Evolutionary conservation across 139 green algal genomes (phyloP).

Genomic region (Nannochloris sp.): DNA sequence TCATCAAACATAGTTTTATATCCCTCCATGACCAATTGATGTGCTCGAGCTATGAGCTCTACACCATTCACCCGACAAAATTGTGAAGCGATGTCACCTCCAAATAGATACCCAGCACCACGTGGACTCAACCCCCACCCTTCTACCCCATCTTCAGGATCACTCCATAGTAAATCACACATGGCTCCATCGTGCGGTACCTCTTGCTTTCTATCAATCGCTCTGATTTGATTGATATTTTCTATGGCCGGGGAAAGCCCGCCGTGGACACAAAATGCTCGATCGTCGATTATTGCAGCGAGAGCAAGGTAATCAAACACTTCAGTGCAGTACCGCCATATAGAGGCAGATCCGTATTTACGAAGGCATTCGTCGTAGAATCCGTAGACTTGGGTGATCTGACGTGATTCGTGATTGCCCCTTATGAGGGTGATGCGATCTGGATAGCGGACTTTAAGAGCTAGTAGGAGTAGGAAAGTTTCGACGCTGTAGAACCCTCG

Average conservation of each 20-base stretch:
- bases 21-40: constrained; percentile 99
- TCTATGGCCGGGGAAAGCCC: constrained; percentile 88
- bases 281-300: constrained; percentile 86
- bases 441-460: constrained; percentile 94
- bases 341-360: constrained; percentile 97
- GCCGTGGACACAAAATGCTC: constrained; percentile 94
- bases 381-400: constrained; percentile 99
- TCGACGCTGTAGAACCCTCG: constrained; percentile 97
- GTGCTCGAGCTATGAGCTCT: constrained; percentile 82
- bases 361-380: constrained; percentile 99
- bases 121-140: constrained; percentile 85
- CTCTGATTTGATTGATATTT: constrained; percentile 91
- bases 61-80: constrained; percentile 81
- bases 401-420: constrained; percentile 95
- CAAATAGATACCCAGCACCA: constrained; percentile 94
- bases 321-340: constrained; percentile 98
- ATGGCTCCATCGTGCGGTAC: constrained; percentile 98
- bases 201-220: constrained; percentile 97
- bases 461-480: constrained; percentile 96
- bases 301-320: constrained; percentile 97
- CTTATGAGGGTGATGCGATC: constrained; percentile 93
- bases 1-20: constrained; percentile 99
- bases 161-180: constrained; percentile 96
- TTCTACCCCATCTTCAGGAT: constrained; percentile 94
- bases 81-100: constrained; percentile 74